Percentiles rank a stretch among this genome's conserved stretches.
Conservation (phyloP, 805 yeast genomes). For the Zygoascus flipseniorum region DNA sequence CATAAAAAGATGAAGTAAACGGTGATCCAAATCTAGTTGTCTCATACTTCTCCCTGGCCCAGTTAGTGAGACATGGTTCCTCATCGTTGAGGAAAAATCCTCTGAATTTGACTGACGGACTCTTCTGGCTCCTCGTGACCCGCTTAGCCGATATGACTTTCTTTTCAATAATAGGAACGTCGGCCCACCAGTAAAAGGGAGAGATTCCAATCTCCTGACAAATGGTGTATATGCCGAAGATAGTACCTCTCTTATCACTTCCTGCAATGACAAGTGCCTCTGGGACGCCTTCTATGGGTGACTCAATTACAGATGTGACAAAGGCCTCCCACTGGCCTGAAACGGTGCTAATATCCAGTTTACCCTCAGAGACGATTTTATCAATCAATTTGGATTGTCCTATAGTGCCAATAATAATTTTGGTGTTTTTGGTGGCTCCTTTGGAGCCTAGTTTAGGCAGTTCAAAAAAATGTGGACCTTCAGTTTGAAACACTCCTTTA, state of each 20-base stretch:
- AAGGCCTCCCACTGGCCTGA: constrained; percentile 12
- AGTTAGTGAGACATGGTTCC: constrained; percentile 10
- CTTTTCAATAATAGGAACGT: constrained; percentile 4
- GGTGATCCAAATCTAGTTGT: constrained; percentile 5
- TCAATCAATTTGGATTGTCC: constrained; percentile 11
- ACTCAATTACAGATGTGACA: constrained; percentile 2
- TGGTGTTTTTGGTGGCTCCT: constrained; percentile 4
- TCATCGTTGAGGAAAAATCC: constrained; percentile 15
- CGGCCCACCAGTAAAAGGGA: constrained; percentile 14
- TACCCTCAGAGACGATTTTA: constrained; percentile 6
- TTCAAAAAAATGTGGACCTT: constrained; percentile 5
- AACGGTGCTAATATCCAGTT: constrained; percentile 7
- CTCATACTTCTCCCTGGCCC: constrained; percentile 10
- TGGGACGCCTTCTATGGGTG: constrained; percentile 4
- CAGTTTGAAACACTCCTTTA: neutral
- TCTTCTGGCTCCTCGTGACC: constrained; percentile 1
- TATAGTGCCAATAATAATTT: constrained; percentile 11
- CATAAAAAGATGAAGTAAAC: constrained; percentile 9
- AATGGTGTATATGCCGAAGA: constrained; percentile 11
- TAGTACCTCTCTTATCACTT: constrained; percentile 12
- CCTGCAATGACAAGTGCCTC: constrained; percentile 14
- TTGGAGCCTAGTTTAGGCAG: constrained; percentile 1
- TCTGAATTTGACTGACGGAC: constrained; percentile 12
- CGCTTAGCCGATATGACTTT: constrained; percentile 5
- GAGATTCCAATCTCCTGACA: constrained; percentile 15